Percentiles rank a stretch among this genome's conserved stretches.
Conservation (phyloP, 805 yeast species). For the Wickerhamomyces xylosicus region DNA sequence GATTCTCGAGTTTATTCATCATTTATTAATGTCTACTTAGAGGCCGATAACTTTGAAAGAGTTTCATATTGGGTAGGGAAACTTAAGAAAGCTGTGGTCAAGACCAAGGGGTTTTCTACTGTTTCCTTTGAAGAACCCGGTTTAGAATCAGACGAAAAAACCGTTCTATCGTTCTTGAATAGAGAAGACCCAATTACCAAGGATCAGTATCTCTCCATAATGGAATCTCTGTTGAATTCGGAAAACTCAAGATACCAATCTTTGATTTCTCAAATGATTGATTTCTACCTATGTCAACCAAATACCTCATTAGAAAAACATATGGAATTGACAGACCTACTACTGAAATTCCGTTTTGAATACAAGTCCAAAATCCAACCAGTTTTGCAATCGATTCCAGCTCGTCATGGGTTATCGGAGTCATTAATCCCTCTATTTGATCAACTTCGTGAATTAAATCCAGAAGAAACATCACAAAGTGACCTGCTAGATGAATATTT, state of each 20-base stretch:
- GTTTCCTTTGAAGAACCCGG: slow-evolving; percentile 8
- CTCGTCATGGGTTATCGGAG: slow-evolving; percentile 6
- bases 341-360: slow-evolving; percentile 18
- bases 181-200: slow-evolving; percentile 17
- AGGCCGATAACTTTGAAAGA: slow-evolving; percentile 15
- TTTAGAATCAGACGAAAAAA: slow-evolving; percentile 18
- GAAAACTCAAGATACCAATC: neutral
- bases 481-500: slow-evolving; percentile 13
- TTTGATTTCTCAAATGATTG: slow-evolving; percentile 13
- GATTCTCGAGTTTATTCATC: slow-evolving; percentile 26
- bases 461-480: slow-evolving; percentile 11
- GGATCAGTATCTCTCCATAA: slow-evolving; percentile 17
- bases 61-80: slow-evolving; percentile 25
- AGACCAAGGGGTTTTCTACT: slow-evolving; percentile 14
- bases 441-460: slow-evolving; percentile 9
- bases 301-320: slow-evolving; percentile 6
- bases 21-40: slow-evolving; percentile 25
- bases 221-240: slow-evolving; percentile 16
- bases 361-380: slow-evolving; percentile 17
- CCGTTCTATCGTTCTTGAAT: slow-evolving; percentile 21
- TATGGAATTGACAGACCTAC: slow-evolving; percentile 8
- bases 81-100: slow-evolving; percentile 17
- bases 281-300: slow-evolving; percentile 16
- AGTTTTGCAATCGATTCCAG: slow-evolving; percentile 9
- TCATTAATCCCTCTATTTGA: slow-evolving; percentile 11